Evolutionary conservation across 2,329 filamentous ascomycete species (phyloP).

Genomic region (Ascochyta lentis): DNA sequence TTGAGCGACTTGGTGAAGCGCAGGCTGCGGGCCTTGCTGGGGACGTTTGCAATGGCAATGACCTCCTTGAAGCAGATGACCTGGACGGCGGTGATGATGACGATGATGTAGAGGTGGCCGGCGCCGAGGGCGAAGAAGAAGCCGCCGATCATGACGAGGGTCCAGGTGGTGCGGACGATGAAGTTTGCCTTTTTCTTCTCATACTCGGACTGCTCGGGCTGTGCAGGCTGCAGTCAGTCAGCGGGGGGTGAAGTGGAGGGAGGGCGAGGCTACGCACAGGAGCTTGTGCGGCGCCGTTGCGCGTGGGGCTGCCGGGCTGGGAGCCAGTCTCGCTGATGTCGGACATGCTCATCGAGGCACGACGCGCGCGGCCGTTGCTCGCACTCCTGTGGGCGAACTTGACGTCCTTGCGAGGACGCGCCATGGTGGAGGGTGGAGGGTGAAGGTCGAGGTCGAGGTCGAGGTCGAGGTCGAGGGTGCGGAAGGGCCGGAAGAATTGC

Average conservation of each 20-base stretch:
- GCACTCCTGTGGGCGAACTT: conserved; percentile 63
- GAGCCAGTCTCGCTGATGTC: conserved; percentile 69
- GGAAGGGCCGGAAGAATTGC: neutral
- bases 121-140: conserved; percentile 95
- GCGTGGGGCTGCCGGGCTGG: conserved; percentile 58
- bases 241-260: conserved; percentile 5
- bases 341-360: conserved; percentile 73
- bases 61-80: conserved; percentile 99
- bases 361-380: conserved; percentile 60
- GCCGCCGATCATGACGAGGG: conserved; percentile 91
- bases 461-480: neutral
- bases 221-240: conserved; percentile 43
- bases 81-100: conserved; percentile 89
- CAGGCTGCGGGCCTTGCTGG: conserved; percentile 86
- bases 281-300: conserved; percentile 45
- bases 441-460: no score
- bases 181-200: conserved; percentile 99
- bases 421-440: conserved; percentile 27
- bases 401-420: conserved; percentile 62
- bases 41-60: conserved; percentile 95
- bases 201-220: conserved; percentile 70
- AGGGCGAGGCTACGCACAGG: no score
- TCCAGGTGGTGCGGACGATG: conserved; percentile 96
- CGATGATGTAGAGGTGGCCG: conserved; percentile 96
- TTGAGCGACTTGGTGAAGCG: conserved; percentile 95